These are phyloP conservation scores for Alternaria sp. DNA, from an alignment of 2,329 filamentous ascomycete genomes.

Conservation along the genomic window DNA sequence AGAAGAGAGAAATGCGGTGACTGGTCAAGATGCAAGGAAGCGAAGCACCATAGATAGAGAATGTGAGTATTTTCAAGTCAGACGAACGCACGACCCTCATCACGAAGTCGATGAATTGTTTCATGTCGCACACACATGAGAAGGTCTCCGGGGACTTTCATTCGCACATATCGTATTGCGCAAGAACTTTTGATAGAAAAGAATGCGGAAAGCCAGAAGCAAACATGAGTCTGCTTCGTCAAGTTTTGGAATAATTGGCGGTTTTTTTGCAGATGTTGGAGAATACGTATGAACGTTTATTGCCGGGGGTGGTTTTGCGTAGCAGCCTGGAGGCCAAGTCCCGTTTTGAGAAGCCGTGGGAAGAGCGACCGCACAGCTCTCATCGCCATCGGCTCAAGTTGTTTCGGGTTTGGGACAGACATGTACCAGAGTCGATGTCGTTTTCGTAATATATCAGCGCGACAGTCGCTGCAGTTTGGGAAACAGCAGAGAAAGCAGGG, in stretches of 20 bases:
- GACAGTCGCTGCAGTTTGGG: neutral
- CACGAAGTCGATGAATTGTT: no score
- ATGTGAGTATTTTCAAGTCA: fast-evolving
- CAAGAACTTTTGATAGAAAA: no score
- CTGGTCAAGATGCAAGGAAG: neutral
- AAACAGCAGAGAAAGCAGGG: neutral
- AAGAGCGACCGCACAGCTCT: neutral
- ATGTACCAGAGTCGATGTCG: neutral
- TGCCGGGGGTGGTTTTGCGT: no score
- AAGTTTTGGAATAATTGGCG: no score
- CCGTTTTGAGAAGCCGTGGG: no score
- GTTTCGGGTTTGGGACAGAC: neutral
- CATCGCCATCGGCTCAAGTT: neutral
- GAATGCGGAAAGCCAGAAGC: neutral
- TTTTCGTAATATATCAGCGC: neutral
- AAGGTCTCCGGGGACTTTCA: no score
- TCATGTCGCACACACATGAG: no score
- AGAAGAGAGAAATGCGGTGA: neutral
- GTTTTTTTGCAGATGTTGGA: neutral
- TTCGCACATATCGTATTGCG: no score
- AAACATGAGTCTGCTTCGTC: neutral
- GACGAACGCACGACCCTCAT: neutral
- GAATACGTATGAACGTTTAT: neutral
- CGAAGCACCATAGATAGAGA: neutral
- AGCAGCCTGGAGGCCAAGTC: no score